Evolutionary conservation across 2,329 filamentous ascomycete genomes (phyloP).

Genomic region (Ilyonectria robusta): DNA sequence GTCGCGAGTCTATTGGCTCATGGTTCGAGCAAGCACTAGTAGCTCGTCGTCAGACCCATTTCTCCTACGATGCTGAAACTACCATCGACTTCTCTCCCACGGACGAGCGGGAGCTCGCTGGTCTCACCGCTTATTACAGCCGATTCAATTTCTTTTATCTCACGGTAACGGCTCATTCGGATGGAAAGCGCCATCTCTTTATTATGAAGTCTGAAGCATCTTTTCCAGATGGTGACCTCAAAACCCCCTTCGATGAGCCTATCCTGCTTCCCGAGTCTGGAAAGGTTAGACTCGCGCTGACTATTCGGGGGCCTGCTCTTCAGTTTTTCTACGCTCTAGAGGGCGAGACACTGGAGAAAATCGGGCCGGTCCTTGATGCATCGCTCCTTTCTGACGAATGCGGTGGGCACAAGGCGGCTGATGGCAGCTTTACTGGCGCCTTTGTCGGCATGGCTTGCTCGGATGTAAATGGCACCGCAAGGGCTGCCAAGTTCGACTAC

Average conservation of each 20-base stretch:
- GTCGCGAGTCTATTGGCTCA: conserved; percentile 68
- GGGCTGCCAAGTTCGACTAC: conserved; percentile 64
- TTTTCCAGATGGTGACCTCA: conserved; percentile 66
- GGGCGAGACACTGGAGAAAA: conserved; percentile 59
- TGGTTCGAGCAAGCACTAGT: conserved; percentile 73
- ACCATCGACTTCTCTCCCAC: conserved; percentile 65
- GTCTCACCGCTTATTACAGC: conserved; percentile 73
- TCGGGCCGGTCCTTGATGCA: conserved; percentile 71
- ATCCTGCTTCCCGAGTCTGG: conserved; percentile 67
- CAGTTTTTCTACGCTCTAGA: conserved; percentile 71
- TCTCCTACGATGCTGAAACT: conserved; percentile 73
- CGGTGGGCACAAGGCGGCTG: conserved; percentile 67
- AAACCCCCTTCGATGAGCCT: conserved; percentile 58
- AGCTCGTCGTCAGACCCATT: conserved; percentile 70
- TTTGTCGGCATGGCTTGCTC: conserved; percentile 71
- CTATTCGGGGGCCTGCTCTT: conserved; percentile 64
- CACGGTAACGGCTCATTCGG: conserved; percentile 68
- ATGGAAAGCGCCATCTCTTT: conserved; percentile 70
- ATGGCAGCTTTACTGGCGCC: conserved; percentile 75
- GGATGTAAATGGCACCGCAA: conserved; percentile 67
- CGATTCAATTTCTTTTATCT: conserved; percentile 77
- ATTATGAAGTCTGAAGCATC: conserved; percentile 70
- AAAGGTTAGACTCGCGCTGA: conserved; percentile 66
- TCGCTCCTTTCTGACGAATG: conserved; percentile 74
- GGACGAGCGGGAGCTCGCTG: conserved; percentile 73